Percentiles rank a stretch among this genome's conserved stretches.
phyloP scores from a whole-genome alignment of 208 protist genomes.

The Wallacemonas sp. region DNA sequence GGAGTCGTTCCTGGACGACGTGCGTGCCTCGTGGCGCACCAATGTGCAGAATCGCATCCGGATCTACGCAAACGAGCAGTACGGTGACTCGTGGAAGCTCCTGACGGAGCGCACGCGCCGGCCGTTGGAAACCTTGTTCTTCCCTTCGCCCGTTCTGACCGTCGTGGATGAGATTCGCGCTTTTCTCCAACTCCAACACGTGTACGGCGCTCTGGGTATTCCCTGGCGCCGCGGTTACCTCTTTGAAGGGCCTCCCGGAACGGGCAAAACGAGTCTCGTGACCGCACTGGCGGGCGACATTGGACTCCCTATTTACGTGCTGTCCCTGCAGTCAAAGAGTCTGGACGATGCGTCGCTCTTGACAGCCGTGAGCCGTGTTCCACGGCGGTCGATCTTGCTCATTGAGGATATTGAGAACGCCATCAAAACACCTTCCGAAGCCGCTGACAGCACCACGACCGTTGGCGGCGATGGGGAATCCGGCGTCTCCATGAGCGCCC shows the following conservation, averaged over 20 bases:
- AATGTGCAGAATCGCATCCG: slow-evolving; percentile 57
- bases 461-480: slow-evolving; percentile 20
- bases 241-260: slow-evolving; percentile 93
- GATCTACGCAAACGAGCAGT: slow-evolving; percentile 64
- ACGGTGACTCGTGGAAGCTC: slow-evolving; percentile 62
- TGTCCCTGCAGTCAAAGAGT: slow-evolving; percentile 79
- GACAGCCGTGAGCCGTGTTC: slow-evolving; percentile 74
- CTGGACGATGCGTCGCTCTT: slow-evolving; percentile 89
- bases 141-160: slow-evolving; percentile 40
- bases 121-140: slow-evolving; percentile 74
- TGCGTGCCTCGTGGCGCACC: slow-evolving; percentile 51
- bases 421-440: slow-evolving; percentile 34
- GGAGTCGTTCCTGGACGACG: slow-evolving; percentile 53
- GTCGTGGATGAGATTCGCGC: slow-evolving; percentile 78
- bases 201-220: slow-evolving; percentile 91
- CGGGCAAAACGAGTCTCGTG: slow-evolving; percentile 94
- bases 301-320: slow-evolving; percentile 87
- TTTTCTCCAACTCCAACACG: slow-evolving; percentile 78
- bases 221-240: slow-evolving; percentile 95
- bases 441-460: not conserved
- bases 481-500: slow-evolving; percentile 90
- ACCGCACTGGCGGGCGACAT: slow-evolving; percentile 91
- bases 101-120: slow-evolving; percentile 62
- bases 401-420: slow-evolving; percentile 96
- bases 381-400: slow-evolving; percentile 84